phyloP scores from a whole-genome alignment of 2,329 filamentous ascomycete genomes.

The Rosellinia necatrix region DNA sequence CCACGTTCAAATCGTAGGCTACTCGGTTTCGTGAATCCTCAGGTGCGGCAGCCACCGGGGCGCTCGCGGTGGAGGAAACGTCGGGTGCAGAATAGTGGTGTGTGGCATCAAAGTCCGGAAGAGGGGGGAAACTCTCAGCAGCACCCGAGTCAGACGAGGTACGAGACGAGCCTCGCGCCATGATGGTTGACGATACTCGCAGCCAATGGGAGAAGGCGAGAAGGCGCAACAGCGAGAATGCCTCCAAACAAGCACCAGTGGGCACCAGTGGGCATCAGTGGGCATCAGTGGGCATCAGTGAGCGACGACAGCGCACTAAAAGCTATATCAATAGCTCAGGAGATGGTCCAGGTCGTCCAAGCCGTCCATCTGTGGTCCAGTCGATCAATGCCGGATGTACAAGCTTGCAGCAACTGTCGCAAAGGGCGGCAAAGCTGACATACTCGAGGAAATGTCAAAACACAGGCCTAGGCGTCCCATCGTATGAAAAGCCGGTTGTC shows the following conservation, averaged over 20 bases:
- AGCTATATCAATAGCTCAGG: neutral
- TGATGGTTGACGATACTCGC: too few species aligned
- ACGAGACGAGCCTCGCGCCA: conserved; percentile 23
- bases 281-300: too few species aligned
- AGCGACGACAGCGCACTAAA: too few species aligned
- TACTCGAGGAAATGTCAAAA: neutral
- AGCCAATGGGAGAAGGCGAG: too few species aligned
- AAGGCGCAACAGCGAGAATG: neutral
- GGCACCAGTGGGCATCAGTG: too few species aligned
- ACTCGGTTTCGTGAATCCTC: conserved; percentile 23
- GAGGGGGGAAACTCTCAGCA: conserved; percentile 32
- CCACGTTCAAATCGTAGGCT: conserved; percentile 33
- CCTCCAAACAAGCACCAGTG: too few species aligned
- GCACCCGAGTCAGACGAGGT: conserved; percentile 27
- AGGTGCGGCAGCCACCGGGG: conserved; percentile 16
- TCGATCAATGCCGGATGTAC: neutral
- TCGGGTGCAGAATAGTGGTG: conserved; percentile 10
- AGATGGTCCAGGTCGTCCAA: neutral
- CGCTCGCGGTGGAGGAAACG: conserved; percentile 9
- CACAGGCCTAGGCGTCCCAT: neutral
- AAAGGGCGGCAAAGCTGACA: neutral
- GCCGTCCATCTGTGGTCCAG: neutral
- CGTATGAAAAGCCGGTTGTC: neutral
- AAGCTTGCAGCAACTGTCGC: neutral
- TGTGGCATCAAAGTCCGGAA: conserved; percentile 20